phyloP scores from a whole-genome alignment of 345 rosid genomes.

The Adansonia digitata region DNA sequence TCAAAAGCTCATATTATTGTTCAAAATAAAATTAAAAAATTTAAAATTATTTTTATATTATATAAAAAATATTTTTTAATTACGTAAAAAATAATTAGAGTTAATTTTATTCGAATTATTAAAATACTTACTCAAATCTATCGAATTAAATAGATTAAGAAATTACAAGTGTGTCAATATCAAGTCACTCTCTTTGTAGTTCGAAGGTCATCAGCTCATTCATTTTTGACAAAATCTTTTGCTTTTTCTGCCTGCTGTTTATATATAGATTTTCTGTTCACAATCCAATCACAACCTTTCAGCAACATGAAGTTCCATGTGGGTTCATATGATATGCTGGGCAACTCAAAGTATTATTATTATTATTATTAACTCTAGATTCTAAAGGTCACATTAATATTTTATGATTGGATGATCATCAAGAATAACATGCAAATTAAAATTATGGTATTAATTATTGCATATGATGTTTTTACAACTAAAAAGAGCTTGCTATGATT shows the following conservation, averaged over 20 bases:
- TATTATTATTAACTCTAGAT: background rate
- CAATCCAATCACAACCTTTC: background rate
- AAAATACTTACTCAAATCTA: no score
- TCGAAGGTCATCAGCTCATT: background rate
- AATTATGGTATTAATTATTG: background rate
- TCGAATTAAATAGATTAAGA: no score
- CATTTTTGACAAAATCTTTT: background rate
- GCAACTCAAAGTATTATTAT: background rate
- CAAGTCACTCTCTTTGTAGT: conserved; percentile 7
- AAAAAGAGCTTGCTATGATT: conserved; percentile 14
- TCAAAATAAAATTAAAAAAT: no score
- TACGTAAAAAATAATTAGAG: no score
- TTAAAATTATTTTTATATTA: no score
- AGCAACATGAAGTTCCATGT: background rate
- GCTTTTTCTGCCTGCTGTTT: background rate
- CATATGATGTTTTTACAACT: conserved; percentile 14
- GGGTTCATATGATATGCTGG: conserved; percentile 8
- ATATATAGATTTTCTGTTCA: background rate
- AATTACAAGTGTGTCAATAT: background rate
- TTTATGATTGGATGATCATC: background rate
- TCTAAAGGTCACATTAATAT: background rate
- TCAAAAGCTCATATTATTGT: no score
- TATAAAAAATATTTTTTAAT: no score
- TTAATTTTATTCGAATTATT: no score
- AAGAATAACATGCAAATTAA: background rate